These are phyloP conservation scores for Macrophomina tecta DNA, from an alignment of 2,329 filamentous ascomycete genomes.

Conservation along the genomic window DNA sequence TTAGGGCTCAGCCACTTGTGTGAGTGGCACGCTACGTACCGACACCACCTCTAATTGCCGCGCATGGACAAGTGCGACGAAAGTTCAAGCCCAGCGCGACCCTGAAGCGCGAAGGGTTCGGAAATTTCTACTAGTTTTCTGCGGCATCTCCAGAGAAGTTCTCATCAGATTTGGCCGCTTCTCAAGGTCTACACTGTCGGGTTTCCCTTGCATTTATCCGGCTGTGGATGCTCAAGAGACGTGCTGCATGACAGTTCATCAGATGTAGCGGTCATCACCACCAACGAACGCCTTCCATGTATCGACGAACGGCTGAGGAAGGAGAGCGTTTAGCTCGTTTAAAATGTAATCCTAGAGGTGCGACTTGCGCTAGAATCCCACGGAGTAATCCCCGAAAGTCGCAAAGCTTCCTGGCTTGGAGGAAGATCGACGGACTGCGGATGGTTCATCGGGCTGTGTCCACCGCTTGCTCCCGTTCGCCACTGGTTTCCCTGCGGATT, in stretches of 20 bases:
- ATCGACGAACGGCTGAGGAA: background rate
- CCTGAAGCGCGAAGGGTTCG: background rate
- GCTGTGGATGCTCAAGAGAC: background rate
- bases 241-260: background rate
- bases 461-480: constrained; percentile 8
- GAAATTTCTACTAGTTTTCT: background rate
- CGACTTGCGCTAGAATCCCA: background rate
- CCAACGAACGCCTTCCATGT: background rate
- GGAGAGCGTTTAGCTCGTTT: background rate
- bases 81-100: background rate
- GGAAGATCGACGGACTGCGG: background rate
- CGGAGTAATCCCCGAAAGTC: background rate
- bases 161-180: background rate
- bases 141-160: background rate
- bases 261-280: background rate
- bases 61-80: background rate
- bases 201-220: background rate
- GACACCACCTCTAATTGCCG: background rate
- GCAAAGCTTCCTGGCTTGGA: background rate
- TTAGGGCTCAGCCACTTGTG: background rate
- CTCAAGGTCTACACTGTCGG: background rate
- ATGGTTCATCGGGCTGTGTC: background rate
- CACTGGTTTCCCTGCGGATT: background rate
- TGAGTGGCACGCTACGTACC: background rate
- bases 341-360: background rate